phyloP scores from a whole-genome alignment of 177 flowering plant genomes.

The Tripterygium wilfordii region DNA sequence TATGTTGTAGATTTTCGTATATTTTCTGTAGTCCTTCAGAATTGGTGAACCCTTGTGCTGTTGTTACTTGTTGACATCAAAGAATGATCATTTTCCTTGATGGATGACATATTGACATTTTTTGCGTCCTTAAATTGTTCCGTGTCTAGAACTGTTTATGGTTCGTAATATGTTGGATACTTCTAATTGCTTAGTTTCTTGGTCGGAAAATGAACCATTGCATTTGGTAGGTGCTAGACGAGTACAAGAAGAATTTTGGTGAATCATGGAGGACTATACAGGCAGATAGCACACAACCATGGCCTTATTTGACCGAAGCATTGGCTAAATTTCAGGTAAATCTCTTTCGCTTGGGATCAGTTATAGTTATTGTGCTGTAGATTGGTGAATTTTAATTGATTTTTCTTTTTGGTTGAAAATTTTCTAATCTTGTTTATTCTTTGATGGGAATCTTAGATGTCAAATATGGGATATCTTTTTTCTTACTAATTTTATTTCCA shows the following conservation, averaged over 20 bases:
- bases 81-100: no score
- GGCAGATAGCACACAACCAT: conserved; percentile 62
- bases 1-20: no score
- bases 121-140: no score
- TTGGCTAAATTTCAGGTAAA: conserved; percentile 80
- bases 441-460: no score
- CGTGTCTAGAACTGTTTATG: no score
- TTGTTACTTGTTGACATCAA: no score
- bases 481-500: not conserved
- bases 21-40: no score
- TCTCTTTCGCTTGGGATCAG: not conserved
- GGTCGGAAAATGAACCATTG: not conserved
- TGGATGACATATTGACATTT: no score
- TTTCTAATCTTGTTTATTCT: not conserved
- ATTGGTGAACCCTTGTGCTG: no score
- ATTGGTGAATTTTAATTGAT: not conserved
- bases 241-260: conserved; percentile 84
- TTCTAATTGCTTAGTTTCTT: no score
- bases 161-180: no score
- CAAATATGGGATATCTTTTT: not conserved
- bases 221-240: conserved; percentile 68
- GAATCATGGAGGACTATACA: conserved; percentile 77
- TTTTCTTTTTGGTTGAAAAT: not conserved
- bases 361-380: no score
- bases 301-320: conserved; percentile 87